phyloP scores from a whole-genome alignment of 148 eudicot genomes.

The Rhododendron mucronatum region DNA sequence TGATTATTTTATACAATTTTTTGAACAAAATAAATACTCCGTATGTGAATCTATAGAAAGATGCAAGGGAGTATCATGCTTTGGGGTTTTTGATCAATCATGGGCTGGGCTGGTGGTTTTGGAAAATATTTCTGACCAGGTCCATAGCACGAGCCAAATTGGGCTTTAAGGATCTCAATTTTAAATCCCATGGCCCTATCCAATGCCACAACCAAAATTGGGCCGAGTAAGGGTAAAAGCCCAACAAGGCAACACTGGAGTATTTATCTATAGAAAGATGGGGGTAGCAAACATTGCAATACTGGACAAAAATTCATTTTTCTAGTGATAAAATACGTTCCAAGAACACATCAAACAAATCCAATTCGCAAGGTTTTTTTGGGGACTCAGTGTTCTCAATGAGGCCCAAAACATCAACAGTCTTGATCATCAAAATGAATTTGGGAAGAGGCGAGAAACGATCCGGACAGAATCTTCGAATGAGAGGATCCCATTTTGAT shows the following conservation, averaged over 20 bases:
- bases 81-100: background rate
- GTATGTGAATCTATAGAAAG: too few relatives aligned
- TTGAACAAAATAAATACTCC: background rate
- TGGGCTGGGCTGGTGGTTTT: background rate
- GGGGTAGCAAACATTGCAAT: background rate
- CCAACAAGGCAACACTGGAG: too few relatives aligned
- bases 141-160: background rate
- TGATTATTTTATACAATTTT: too few relatives aligned
- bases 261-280: too few relatives aligned
- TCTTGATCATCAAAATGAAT: too few relatives aligned
- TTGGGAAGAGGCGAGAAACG: too few relatives aligned
- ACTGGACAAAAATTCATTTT: background rate
- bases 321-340: background rate
- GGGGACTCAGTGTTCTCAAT: too few relatives aligned
- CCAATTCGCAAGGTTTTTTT: too few relatives aligned
- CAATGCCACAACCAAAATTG: background rate
- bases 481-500: too few relatives aligned
- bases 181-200: background rate
- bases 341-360: too few relatives aligned
- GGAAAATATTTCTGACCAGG: background rate
- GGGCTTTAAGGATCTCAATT: background rate
- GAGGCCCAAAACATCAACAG: too few relatives aligned
- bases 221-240: background rate
- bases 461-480: too few relatives aligned
- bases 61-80: background rate